phyloP scores from a whole-genome alignment of 2,329 filamentous ascomycete species.

The Aspergillus pseudonomiae region DNA sequence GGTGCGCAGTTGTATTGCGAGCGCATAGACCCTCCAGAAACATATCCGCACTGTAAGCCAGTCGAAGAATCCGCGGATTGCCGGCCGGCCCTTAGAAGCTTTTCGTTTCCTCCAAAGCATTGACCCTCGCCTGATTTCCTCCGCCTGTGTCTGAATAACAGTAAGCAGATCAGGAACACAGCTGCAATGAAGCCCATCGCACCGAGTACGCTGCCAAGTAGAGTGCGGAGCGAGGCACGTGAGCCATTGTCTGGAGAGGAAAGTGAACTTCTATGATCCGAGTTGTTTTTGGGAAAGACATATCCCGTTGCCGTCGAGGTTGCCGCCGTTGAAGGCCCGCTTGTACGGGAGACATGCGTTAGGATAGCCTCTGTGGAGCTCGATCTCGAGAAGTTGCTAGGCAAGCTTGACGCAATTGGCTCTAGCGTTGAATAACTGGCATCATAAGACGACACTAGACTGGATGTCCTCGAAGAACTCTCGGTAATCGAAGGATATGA shows the following conservation, averaged over 20 bases:
- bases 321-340: not conserved
- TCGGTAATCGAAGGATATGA: not conserved
- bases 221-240: slow-evolving; percentile 19
- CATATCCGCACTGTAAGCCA: slow-evolving; percentile 19
- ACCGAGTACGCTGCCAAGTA: slow-evolving; percentile 35
- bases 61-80: slow-evolving; percentile 21
- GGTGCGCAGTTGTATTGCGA: slow-evolving; percentile 14
- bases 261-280: not conserved
- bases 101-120: slow-evolving; percentile 20
- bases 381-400: not conserved
- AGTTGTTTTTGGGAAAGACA: slow-evolving; percentile 7
- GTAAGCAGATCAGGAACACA: slow-evolving; percentile 25
- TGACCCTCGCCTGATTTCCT: slow-evolving; percentile 11
- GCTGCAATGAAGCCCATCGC: slow-evolving; percentile 28
- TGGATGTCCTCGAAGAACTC: not conserved
- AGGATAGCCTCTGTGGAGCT: not conserved
- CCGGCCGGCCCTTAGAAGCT: slow-evolving; percentile 19
- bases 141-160: slow-evolving; percentile 28
- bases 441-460: slow-evolving; percentile 2
- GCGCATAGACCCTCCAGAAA: slow-evolving; percentile 13
- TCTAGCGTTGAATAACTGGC: not conserved
- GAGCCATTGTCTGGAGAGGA: slow-evolving; percentile 5
- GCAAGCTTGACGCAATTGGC: not conserved
- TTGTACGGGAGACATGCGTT: not conserved
- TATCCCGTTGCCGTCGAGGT: slow-evolving; percentile 4